Percentiles rank a stretch among this genome's conserved stretches.
phyloP scores from a whole-genome alignment of 306 rosid genomes.

The Cyamopsis tetragonoloba region DNA sequence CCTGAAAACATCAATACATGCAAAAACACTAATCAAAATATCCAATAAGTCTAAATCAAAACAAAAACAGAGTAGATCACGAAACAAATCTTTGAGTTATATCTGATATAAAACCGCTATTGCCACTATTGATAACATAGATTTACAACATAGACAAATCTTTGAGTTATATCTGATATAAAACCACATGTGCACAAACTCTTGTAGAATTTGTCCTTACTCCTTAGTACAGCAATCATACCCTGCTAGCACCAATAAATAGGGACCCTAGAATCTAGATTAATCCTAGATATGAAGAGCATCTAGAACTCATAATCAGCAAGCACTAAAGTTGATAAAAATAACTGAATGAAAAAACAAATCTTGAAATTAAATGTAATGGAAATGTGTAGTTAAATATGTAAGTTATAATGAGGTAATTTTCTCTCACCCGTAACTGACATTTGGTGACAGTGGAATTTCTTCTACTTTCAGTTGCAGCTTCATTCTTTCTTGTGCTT shows the following conservation, averaged over 20 bases:
- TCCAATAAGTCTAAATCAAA: too few species aligned
- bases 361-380: not conserved
- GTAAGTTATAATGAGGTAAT: not conserved
- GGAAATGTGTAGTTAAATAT: not conserved
- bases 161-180: too few species aligned
- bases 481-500: conserved; percentile 92
- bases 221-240: not conserved
- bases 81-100: too few species aligned
- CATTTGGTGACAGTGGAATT: conserved; percentile 56
- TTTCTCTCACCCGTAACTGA: conserved; percentile 78
- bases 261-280: not conserved
- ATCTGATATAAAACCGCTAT: too few species aligned
- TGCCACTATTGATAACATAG: too few species aligned
- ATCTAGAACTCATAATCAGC: conserved; percentile 7
- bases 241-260: conserved; percentile 8
- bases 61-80: too few species aligned
- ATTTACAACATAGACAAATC: conserved; percentile 8
- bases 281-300: not conserved
- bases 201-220: not conserved
- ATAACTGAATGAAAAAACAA: not conserved
- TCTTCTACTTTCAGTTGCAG: conserved; percentile 73
- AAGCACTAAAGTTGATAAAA: not conserved
- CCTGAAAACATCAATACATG: too few species aligned
- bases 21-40: too few species aligned
- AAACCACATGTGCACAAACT: not conserved